These are phyloP conservation scores for Termitomyces sp. DNA, from an alignment of 768 basidiomycete species.

Conservation along the genomic window DNA sequence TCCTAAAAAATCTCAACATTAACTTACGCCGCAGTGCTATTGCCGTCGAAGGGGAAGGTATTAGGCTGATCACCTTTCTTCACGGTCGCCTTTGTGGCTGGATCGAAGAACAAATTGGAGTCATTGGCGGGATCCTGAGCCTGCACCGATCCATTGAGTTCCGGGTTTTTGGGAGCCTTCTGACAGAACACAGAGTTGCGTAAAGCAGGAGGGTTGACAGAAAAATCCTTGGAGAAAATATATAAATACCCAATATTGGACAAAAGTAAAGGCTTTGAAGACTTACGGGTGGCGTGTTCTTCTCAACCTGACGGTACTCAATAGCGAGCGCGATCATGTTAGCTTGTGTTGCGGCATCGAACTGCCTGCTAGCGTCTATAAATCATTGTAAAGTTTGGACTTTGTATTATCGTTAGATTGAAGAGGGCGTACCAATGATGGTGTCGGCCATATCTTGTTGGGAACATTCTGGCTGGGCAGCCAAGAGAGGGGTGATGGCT, in stretches of 20 bases:
- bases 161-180: constrained; percentile 47
- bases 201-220: constrained; percentile 45
- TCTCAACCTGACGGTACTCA: constrained; percentile 56
- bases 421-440: constrained; percentile 45
- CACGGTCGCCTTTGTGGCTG: constrained; percentile 38
- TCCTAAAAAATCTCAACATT: constrained; percentile 4
- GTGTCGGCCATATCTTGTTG: constrained; percentile 58
- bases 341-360: constrained; percentile 47
- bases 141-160: constrained; percentile 50
- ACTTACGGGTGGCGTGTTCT: constrained; percentile 57
- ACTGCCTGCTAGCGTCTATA: constrained; percentile 52
- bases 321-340: constrained; percentile 52
- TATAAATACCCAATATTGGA: background rate
- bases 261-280: background rate
- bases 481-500: constrained; percentile 51
- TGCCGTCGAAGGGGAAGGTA: constrained; percentile 43
- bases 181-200: constrained; percentile 61
- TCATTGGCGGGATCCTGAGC: constrained; percentile 54
- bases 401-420: background rate
- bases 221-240: constrained; percentile 43
- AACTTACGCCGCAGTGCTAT: constrained; percentile 21
- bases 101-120: constrained; percentile 52
- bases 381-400: background rate
- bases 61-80: constrained; percentile 46
- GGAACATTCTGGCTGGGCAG: constrained; percentile 49